A percentile compares a stretch with the other conserved stretches of the same genome.
Evolutionary conservation across 192 early-diverging fungal genomes (phyloP).

Genomic region (Linnemannia hyalina): DNA sequence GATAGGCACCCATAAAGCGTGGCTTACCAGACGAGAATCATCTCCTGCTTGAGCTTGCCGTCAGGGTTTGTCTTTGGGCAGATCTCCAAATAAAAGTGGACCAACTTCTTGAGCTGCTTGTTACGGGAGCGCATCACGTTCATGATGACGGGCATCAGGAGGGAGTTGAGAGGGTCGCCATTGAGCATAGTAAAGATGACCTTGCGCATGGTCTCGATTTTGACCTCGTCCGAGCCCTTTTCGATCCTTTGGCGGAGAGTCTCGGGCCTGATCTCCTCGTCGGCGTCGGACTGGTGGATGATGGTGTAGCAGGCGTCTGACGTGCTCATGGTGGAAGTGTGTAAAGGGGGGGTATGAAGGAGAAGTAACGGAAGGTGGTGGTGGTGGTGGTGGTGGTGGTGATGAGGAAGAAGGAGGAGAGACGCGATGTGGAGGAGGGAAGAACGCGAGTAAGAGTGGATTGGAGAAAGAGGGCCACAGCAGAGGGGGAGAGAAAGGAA

Average conservation of each 20-base stretch:
- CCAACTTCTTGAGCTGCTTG: slow-evolving; percentile 97
- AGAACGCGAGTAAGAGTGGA: not conserved
- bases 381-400: no score
- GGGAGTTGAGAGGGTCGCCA: slow-evolving; percentile 88
- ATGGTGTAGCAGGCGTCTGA: slow-evolving; percentile 73
- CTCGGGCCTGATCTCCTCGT: slow-evolving; percentile 78
- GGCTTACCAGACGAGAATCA: slow-evolving; percentile 92
- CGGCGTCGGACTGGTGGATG: slow-evolving; percentile 71
- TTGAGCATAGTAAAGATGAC: slow-evolving; percentile 91
- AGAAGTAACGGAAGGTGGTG: no score
- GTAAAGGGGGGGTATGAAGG: not conserved
- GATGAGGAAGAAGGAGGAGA: not conserved
- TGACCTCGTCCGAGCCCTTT: slow-evolving; percentile 91
- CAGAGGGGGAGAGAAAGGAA: not conserved
- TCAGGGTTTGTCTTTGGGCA: slow-evolving; percentile 93
- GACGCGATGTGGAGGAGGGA: not conserved
- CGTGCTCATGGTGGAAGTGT: slow-evolving; percentile 45
- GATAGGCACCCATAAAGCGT: not conserved
- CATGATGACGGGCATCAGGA: slow-evolving; percentile 98
- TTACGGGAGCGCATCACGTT: slow-evolving; percentile 97
- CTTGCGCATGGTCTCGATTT: slow-evolving; percentile 96
- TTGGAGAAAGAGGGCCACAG: not conserved
- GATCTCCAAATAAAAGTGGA: slow-evolving; percentile 98
- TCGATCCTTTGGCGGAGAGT: slow-evolving; percentile 87
- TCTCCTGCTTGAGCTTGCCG: slow-evolving; percentile 94